phyloP scores from a whole-genome alignment of 352 stramenopile genomes.

The Phytopythium montanum region DNA sequence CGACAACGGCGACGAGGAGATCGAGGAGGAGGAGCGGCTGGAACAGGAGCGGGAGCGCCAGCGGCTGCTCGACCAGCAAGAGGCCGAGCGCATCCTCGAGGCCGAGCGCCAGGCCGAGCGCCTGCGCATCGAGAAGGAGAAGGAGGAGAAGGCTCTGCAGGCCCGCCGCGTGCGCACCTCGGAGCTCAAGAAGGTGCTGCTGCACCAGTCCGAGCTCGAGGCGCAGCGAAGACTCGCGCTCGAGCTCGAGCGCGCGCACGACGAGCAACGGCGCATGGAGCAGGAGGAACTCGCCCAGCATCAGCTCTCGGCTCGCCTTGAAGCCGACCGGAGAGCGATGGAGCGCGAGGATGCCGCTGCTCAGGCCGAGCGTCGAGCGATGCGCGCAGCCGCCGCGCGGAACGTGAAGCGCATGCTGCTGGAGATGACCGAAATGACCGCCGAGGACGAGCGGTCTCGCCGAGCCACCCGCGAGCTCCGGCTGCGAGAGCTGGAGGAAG shows the following conservation, averaged over 20 bases:
- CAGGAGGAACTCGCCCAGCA: slow-evolving; percentile 32
- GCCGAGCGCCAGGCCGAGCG: slow-evolving; percentile 48
- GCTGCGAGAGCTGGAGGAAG: slow-evolving; percentile 22
- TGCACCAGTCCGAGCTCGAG: slow-evolving; percentile 53
- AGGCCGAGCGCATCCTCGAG: slow-evolving; percentile 54
- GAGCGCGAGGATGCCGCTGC: slow-evolving; percentile 34
- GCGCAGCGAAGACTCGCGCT: slow-evolving; percentile 29
- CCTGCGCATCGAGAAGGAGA: slow-evolving; percentile 52
- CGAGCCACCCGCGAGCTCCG: slow-evolving; percentile 22
- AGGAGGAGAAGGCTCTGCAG: slow-evolving; percentile 56
- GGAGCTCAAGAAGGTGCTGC: slow-evolving; percentile 34
- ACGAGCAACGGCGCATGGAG: slow-evolving; percentile 25
- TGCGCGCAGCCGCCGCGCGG: slow-evolving; percentile 18
- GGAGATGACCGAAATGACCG: slow-evolving; percentile 42
- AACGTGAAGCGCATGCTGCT: slow-evolving; percentile 34
- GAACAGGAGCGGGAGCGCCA: slow-evolving; percentile 55
- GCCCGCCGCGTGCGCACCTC: slow-evolving; percentile 17
- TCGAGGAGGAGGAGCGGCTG: slow-evolving; percentile 62
- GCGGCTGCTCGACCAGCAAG: slow-evolving; percentile 52
- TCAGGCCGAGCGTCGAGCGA: slow-evolving; percentile 18
- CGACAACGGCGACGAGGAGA: slow-evolving; percentile 72
- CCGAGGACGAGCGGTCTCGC: slow-evolving; percentile 43
- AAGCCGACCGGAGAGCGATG: slow-evolving; percentile 39
- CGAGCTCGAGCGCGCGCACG: slow-evolving; percentile 21
- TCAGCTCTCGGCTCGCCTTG: slow-evolving; percentile 23